Percentiles rank a stretch among this genome's conserved stretches.
Evolutionary conservation across 345 rosid species (phyloP).

Genomic region (Eucalyptus camaldulensis): DNA sequence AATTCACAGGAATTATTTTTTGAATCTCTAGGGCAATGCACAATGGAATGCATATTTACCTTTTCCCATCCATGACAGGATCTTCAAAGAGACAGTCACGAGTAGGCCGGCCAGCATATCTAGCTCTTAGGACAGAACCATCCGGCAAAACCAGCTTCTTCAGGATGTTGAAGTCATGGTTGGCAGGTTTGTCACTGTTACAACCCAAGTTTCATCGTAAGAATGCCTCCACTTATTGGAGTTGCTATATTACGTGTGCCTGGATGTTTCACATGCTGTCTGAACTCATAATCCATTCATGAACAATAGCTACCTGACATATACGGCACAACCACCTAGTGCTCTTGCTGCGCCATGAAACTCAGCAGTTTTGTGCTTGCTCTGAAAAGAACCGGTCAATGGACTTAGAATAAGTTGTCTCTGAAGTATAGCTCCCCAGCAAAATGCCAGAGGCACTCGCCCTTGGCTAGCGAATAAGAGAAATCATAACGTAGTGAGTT

Average conservation of each 20-base stretch:
- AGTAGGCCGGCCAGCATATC: constrained; percentile 54
- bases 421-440: background rate
- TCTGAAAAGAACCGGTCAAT: constrained; percentile 5
- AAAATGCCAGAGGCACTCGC: background rate
- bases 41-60: constrained; percentile 8
- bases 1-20: background rate
- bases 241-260: constrained; percentile 18
- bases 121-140: constrained; percentile 57
- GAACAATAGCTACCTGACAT: background rate
- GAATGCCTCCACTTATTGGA: background rate
- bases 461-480: background rate
- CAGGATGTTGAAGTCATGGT: constrained; percentile 33
- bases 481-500: background rate
- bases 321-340: constrained; percentile 50
- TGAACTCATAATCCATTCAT: background rate
- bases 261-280: background rate
- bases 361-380: constrained; percentile 41
- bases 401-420: background rate
- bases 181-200: constrained; percentile 43
- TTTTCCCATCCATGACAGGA: constrained; percentile 55
- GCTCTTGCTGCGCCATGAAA: constrained; percentile 67
- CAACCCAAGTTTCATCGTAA: background rate
- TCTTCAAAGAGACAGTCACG: constrained; percentile 52
- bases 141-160: constrained; percentile 50
- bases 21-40: background rate